These are phyloP conservation scores for Linnemannia elongata DNA, from an alignment of 192 early-diverging fungal species.

Conservation along the genomic window DNA sequence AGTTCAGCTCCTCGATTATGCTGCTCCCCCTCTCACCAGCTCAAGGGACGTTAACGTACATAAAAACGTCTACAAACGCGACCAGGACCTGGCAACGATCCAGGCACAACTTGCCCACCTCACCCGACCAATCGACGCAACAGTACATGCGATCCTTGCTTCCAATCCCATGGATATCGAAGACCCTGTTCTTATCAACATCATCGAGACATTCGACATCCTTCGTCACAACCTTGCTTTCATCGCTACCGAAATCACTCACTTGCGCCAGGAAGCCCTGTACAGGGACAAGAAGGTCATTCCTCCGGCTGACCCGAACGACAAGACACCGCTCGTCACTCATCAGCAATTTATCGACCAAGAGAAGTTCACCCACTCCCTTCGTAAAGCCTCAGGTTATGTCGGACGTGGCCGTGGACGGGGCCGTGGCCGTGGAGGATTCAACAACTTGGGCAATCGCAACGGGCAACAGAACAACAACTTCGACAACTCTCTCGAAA, in stretches of 20 bases:
- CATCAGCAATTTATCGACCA: slow-evolving; percentile 4
- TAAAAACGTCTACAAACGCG: not conserved
- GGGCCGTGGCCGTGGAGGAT: not conserved
- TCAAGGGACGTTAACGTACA: not conserved
- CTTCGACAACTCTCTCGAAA: no score
- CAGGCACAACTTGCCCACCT: slow-evolving; percentile 6
- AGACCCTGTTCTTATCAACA: slow-evolving; percentile 4
- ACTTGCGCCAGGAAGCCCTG: not conserved
- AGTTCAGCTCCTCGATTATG: slow-evolving; percentile 8
- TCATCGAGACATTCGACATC: slow-evolving; percentile 20
- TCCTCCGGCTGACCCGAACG: slow-evolving; percentile 6
- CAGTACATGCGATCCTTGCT: slow-evolving; percentile 7
- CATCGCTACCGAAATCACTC: slow-evolving; percentile 2
- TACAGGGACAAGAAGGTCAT: slow-evolving; percentile 4
- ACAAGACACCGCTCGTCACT: not conserved
- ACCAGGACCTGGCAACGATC: slow-evolving; percentile 10
- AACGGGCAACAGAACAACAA: no score
- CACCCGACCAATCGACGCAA: slow-evolving; percentile 15
- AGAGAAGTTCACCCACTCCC: slow-evolving; percentile 8
- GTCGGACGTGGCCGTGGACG: not conserved
- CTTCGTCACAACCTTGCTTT: slow-evolving; percentile 8
- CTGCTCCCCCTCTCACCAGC: slow-evolving; percentile 3
- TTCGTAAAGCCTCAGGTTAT: slow-evolving; percentile 5
- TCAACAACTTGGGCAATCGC: slow-evolving; percentile 4
- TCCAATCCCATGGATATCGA: slow-evolving; percentile 2